Evolutionary conservation across 306 rosid species (phyloP).

Genomic region (Morella rubra): DNA sequence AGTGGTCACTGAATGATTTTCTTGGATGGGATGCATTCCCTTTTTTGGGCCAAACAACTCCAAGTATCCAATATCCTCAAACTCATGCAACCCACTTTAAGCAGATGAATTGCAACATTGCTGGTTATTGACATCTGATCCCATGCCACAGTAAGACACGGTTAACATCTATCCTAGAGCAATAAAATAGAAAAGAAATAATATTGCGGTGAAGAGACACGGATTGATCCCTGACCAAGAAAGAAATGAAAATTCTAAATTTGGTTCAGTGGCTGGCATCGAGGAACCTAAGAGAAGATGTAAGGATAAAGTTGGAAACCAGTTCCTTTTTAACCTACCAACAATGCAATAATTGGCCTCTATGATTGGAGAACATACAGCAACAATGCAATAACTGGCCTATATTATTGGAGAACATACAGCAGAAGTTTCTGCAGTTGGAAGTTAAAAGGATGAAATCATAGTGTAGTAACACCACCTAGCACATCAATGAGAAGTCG

Average conservation of each 20-base stretch:
- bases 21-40: neutral
- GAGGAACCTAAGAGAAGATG: neutral
- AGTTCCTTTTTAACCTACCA: slow-evolving; percentile 3
- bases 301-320: neutral
- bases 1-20: neutral
- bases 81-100: neutral
- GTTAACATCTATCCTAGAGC: neutral
- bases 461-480: neutral
- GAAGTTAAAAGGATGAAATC: neutral
- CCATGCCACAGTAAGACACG: neutral
- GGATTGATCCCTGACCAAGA: neutral
- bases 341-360: neutral
- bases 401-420: neutral
- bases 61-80: neutral
- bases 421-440: neutral
- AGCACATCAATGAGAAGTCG: neutral
- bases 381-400: neutral
- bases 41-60: neutral
- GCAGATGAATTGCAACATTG: neutral
- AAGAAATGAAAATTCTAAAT: neutral
- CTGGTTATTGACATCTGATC: neutral
- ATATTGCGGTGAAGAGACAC: neutral
- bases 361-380: neutral
- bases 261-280: too few species aligned
- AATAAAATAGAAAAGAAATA: neutral